Conservation (phyloP, 352 stramenopile genomes). For the Globisporangium rhizosaccharum region DNA sequence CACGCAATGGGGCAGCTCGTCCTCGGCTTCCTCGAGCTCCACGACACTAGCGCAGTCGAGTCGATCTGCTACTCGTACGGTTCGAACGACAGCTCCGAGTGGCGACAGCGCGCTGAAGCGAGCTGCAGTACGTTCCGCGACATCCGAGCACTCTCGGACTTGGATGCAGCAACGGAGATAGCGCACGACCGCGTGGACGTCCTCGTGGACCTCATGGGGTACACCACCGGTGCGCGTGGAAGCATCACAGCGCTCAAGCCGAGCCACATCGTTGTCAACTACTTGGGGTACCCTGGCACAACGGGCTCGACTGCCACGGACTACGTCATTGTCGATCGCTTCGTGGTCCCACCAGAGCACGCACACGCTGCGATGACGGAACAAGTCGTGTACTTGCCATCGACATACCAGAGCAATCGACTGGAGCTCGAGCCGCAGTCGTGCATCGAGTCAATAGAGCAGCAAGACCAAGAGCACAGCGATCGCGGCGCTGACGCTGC, state of each 20-base stretch:
- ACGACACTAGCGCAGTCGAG: slow-evolving; percentile 44
- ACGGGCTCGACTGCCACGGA: slow-evolving; percentile 70
- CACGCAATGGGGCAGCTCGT: slow-evolving; percentile 92
- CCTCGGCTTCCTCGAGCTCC: slow-evolving; percentile 71
- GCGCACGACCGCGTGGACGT: slow-evolving; percentile 65
- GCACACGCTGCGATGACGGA: slow-evolving; percentile 59
- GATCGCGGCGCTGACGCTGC: neutral
- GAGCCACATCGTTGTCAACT: slow-evolving; percentile 77
- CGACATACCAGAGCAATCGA: slow-evolving; percentile 90
- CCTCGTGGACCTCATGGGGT: slow-evolving; percentile 89
- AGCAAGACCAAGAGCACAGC: neutral
- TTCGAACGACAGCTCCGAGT: slow-evolving; percentile 57
- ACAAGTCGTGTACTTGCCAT: slow-evolving; percentile 83
- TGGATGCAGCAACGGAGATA: slow-evolving; percentile 52
- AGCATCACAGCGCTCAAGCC: slow-evolving; percentile 57
- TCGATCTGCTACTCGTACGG: slow-evolving; percentile 83
- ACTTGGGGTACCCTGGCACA: slow-evolving; percentile 89
- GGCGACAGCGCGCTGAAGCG: slow-evolving; percentile 47
- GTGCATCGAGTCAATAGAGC: slow-evolving; percentile 4
- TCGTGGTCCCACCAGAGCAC: slow-evolving; percentile 53
- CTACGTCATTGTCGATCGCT: slow-evolving; percentile 71
- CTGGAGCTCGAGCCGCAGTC: slow-evolving; percentile 32
- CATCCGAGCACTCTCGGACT: slow-evolving; percentile 34
- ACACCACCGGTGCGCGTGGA: slow-evolving; percentile 79
- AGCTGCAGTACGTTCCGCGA: slow-evolving; percentile 64